phyloP scores from a whole-genome alignment of 2,329 filamentous ascomycete species.

The Fusarium praegraminearum region DNA sequence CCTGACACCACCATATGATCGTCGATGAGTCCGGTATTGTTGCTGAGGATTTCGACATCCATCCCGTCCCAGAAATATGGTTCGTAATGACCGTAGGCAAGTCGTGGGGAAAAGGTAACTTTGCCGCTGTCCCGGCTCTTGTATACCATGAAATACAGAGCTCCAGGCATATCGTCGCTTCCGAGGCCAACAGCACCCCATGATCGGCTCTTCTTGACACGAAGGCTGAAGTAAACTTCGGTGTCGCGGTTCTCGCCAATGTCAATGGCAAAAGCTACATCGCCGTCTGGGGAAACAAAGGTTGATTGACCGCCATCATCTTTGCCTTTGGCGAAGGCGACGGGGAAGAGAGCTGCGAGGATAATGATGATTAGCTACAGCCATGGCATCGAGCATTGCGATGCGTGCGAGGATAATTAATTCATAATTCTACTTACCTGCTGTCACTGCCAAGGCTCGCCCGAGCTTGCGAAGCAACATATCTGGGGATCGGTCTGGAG shows the following conservation, averaged over 20 bases:
- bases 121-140: conserved; percentile 59
- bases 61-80: conserved; percentile 61
- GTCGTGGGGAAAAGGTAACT: conserved; percentile 68
- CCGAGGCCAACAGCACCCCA: conserved; percentile 70
- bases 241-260: conserved; percentile 60
- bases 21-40: conserved; percentile 62
- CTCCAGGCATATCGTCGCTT: conserved; percentile 62
- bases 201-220: conserved; percentile 58
- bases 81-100: conserved; percentile 64
- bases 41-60: conserved; percentile 58
- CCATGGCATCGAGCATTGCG: neutral
- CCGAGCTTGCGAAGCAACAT: conserved; percentile 50
- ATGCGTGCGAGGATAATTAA: neutral
- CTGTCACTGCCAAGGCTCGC: conserved; percentile 48
- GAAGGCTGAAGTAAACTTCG: conserved; percentile 67
- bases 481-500: conserved; percentile 21
- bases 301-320: conserved; percentile 54
- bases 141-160: conserved; percentile 69
- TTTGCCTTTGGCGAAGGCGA: conserved; percentile 45
- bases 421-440: conserved; percentile 40
- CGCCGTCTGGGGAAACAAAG: conserved; percentile 59
- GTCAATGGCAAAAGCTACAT: conserved; percentile 63
- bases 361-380: conserved; percentile 5
- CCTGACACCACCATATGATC: conserved; percentile 63
- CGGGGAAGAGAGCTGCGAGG: conserved; percentile 43